phyloP scores from a whole-genome alignment of 2,329 filamentous ascomycete species.

The Akanthomyces muscarius region DNA sequence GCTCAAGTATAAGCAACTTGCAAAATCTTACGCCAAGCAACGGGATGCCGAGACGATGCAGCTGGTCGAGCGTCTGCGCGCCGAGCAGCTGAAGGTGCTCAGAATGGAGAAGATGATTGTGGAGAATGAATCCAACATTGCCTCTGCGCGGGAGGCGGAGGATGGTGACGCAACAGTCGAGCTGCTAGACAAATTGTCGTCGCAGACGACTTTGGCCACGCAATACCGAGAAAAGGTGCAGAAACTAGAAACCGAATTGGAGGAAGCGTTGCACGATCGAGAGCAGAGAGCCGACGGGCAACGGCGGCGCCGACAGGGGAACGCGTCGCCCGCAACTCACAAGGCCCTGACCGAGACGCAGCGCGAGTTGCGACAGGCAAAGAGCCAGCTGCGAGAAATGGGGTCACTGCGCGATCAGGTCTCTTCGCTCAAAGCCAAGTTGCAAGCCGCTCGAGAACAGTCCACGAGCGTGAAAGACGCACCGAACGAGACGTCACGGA shows the following conservation, averaged over 20 bases:
- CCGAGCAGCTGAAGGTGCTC: conserved; percentile 62
- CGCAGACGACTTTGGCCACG: conserved; percentile 53
- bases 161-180: conserved; percentile 39
- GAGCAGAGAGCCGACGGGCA: conserved; percentile 29
- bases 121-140: conserved; percentile 56
- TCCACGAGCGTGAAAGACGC: conserved; percentile 37
- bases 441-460: conserved; percentile 33
- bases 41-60: conserved; percentile 70
- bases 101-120: conserved; percentile 60
- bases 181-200: conserved; percentile 50
- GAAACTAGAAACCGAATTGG: conserved; percentile 51
- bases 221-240: conserved; percentile 58
- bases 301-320: conserved; percentile 35
- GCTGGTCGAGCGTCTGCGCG: conserved; percentile 60
- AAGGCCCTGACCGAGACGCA: conserved; percentile 50
- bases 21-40: conserved; percentile 73
- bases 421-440: conserved; percentile 46
- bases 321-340: conserved; percentile 47
- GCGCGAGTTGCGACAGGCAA: conserved; percentile 51
- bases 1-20: conserved; percentile 73
- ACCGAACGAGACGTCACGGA: conserved; percentile 24
- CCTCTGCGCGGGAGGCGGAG: conserved; percentile 26
- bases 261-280: conserved; percentile 36
- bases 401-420: conserved; percentile 50
- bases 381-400: conserved; percentile 51